phyloP scores from a whole-genome alignment of 306 rosid species.

The Gastrolobium bilobum region DNA sequence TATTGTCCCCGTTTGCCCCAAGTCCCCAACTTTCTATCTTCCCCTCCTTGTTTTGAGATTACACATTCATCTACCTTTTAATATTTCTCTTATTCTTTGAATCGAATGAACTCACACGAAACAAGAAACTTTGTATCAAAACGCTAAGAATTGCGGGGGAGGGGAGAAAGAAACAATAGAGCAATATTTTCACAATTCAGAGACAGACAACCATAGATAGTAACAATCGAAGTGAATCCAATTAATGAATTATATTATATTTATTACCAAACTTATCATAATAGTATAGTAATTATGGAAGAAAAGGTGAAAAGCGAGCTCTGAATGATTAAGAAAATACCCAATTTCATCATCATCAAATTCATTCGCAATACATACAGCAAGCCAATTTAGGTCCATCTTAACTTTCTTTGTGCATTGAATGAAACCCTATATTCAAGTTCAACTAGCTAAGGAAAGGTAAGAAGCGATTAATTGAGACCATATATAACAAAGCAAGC shows the following conservation, averaged over 20 bases:
- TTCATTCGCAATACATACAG: slow-evolving; percentile 24
- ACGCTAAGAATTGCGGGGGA: background rate
- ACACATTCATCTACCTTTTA: background rate
- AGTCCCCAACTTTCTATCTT: background rate
- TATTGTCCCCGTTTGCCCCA: background rate
- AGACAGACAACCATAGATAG: background rate
- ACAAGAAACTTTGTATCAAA: background rate
- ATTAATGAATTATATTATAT: background rate
- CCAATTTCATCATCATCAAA: background rate
- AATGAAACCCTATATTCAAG: slow-evolving; percentile 17
- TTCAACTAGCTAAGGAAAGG: background rate
- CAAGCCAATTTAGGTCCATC: slow-evolving; percentile 4
- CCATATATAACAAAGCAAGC: background rate
- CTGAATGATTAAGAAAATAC: slow-evolving; percentile 11
- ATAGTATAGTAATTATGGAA: background rate
- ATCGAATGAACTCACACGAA: background rate
- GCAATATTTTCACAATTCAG: background rate
- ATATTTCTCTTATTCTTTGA: background rate
- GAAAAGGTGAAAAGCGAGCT: background rate
- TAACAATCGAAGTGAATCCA: background rate
- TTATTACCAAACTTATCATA: background rate
- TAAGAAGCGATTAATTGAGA: slow-evolving; percentile 5
- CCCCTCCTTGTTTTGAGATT: background rate
- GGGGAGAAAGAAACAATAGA: background rate
- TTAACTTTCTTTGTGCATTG: slow-evolving; percentile 23